Base-by-base conservation (phyloP, 352 stramenopile genomes). In the Pythium myriotylum region DNA sequence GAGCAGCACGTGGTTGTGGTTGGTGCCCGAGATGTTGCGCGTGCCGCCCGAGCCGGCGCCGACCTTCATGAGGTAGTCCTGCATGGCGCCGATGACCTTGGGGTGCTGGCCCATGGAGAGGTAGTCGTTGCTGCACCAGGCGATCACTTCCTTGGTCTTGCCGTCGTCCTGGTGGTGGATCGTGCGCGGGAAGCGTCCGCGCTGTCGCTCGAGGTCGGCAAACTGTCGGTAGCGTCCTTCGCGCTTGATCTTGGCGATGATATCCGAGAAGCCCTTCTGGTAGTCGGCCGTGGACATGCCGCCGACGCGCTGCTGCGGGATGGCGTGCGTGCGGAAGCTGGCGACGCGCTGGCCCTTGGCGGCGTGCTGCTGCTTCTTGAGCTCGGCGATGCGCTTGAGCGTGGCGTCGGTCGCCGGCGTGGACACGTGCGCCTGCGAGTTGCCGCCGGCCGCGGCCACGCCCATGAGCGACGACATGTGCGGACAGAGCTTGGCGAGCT, bases 71-170 rank as follows among this genome's bases (percentile, higher is more conserved):
- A 95, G 60, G 49, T 84, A 94, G 46, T 90, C 74, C 39, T 94
- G 77, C 87, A 96, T 96, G 8, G 89, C 79, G 0, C 58, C 70
- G 40, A 96, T 76, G 16, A 97, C 89, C 60, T 88, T 91, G 3
- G 88, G 88, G 70, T 97, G 73, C 65, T 97, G 88, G 10, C 89
- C 88, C 89, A 97, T 96, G 59, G 82, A 88, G 46, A 97, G 48
- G 64, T 97, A 97, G 70, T 97, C 88, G 60, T 97, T 97, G 17
- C 70, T 87, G 81, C 89, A 97, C 88, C 88, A 97, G 19, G 83
- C 86, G 12, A 94, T 81, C 20, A 97, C 86, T 60, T 94, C 86
- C 70, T 94, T 94, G 19, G 78, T 88, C 10, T 74, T 73, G 22
- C 84, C 81, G 35, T 84, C 67, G 27, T 79, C 68, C 58, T 83